Base-by-base conservation (phyloP, 208 protist genomes). In the Acanthamoeba healyi region DNA sequence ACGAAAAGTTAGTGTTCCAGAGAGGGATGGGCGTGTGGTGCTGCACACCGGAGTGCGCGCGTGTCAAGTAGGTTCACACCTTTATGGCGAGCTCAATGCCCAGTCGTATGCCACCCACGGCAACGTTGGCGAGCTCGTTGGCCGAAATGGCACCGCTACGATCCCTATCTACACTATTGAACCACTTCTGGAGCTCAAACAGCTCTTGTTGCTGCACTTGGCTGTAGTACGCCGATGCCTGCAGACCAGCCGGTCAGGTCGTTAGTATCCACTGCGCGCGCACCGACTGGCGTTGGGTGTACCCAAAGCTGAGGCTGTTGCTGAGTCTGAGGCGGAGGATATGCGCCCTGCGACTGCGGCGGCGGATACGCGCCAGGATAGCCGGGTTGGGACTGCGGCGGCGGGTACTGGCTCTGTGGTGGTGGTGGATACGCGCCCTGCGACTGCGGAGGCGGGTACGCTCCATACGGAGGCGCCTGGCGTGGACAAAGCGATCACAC, bases 111-210 rank as follows among this genome's bases (percentile, higher is more conserved):
- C 88, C 88, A 22, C 88, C 88, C 19, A 93, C 65, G 38, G 88
- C 88, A 4, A 93, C 88, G 65, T 81, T 93, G 32, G 88, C 88
- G 42, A 93, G 65, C 49, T 93, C 88, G n/a, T 93, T 74, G 36
- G 42, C 88, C 91, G 88, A 81, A 26, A 93, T 82, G 32, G 65
- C 51, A 6, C 88, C 88, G 51, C 84, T 91, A 34, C 29, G 14
- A 40, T 91, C 84, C 9, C 84, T 10, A 46, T 91, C 84, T 40
- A 91, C 51, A 40, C 84, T 91, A 34, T 40, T 65, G 84, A 93
- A 93, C 88, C 88, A 93, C 1, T 36, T 24, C 36, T 93, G 88
- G 14, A 93, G 88, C 24, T 93, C 88, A 38, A 49, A 93, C 10
- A 93, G 9, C 67, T 93, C 88, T 17, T 93, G 40, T n/a, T 49